Evolutionary conservation across 805 yeast genomes (phyloP), one percentile per base, ranked within the genome.

Genomic region (Monosporozyma aerobia): DNA sequence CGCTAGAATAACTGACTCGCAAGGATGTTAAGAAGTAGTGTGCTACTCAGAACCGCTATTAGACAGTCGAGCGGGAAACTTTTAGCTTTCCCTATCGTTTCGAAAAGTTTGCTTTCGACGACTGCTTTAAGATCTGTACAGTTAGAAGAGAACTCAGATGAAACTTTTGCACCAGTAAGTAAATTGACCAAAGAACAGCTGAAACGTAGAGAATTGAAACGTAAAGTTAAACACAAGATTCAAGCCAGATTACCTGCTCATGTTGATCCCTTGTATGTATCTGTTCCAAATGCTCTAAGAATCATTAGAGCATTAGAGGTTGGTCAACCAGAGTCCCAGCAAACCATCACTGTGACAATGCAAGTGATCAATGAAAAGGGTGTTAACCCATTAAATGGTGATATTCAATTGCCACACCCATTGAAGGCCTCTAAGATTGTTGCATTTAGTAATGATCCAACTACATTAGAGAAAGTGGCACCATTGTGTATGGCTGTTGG

Each of bases 241-340:
- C 62, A 63, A 44, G 77, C 77, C n/a, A 71, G 70, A 54, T 57
- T 59, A 16, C 70, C 74, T 19, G 71, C 83, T 67, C 55, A 77
- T 75, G 54, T 70, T 58, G 65, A 69, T 57, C 90, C 90, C 1
- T 72, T 85, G 51, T 84, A 81, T 63, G 81, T 87, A 85, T 82
- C 80, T 49, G 75, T 89, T 7, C 79, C 86, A 5, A 69, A 72
- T 32, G 97, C 97, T 1, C 68, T 89, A 67, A 77, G 86, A 60
- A 90, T 82, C 63, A 65, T 92, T 53, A 77, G 97, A 57, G 96
- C 98, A 0, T 81, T 90, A 5, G 97, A 90, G 68, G 95, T 90
- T 5, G 98, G 99, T 5, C 81, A 86, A 63, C 81, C 92, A 2
- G 72, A 77, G 4, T 71, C 77, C n/a, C 81, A 82, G 59, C 82